Percentiles rank a stretch among this genome's conserved stretches.
Evolutionary conservation across 1,284 basidiomycete species (phyloP).

Genomic region (Lignosus rhinocerotis): DNA sequence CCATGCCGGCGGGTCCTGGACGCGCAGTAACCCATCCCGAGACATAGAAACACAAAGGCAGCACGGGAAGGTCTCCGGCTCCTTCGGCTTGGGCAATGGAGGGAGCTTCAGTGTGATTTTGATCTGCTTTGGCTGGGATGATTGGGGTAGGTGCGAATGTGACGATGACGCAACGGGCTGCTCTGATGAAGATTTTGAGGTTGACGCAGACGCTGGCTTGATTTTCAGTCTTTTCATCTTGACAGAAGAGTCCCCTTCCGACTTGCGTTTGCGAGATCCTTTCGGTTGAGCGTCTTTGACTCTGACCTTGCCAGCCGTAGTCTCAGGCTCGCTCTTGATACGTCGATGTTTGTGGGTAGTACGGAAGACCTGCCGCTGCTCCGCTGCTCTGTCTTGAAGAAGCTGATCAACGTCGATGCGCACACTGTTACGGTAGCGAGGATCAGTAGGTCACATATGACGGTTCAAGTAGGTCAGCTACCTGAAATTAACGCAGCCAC

Average conservation of each 20-base stretch:
- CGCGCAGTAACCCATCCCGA: slow-evolving; percentile 59
- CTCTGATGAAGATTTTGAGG: background rate
- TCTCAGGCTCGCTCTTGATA: slow-evolving; percentile 3
- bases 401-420: slow-evolving; percentile 89
- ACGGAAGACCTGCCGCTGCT: slow-evolving; percentile 32
- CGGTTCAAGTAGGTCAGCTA: slow-evolving; percentile 33
- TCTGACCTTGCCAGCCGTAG: background rate
- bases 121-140: slow-evolving; percentile 35
- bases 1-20: slow-evolving; percentile 65
- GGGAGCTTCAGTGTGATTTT: slow-evolving; percentile 59
- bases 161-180: slow-evolving; percentile 21
- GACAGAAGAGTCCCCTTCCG: slow-evolving; percentile 21
- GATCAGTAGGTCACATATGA: background rate
- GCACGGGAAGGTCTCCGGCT: slow-evolving; percentile 66
- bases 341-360: slow-evolving; percentile 11
- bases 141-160: slow-evolving; percentile 2
- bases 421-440: slow-evolving; percentile 55
- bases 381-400: slow-evolving; percentile 60
- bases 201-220: slow-evolving; percentile 11
- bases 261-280: slow-evolving; percentile 40
- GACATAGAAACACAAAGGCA: slow-evolving; percentile 76
- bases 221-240: slow-evolving; percentile 39
- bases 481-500: slow-evolving; percentile 85
- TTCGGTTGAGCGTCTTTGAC: slow-evolving; percentile 22
- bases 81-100: slow-evolving; percentile 52